These are phyloP conservation scores for Schwanniomyces sp. DNA, from an alignment of 805 yeast genomes.

Conservation along the genomic window DNA sequence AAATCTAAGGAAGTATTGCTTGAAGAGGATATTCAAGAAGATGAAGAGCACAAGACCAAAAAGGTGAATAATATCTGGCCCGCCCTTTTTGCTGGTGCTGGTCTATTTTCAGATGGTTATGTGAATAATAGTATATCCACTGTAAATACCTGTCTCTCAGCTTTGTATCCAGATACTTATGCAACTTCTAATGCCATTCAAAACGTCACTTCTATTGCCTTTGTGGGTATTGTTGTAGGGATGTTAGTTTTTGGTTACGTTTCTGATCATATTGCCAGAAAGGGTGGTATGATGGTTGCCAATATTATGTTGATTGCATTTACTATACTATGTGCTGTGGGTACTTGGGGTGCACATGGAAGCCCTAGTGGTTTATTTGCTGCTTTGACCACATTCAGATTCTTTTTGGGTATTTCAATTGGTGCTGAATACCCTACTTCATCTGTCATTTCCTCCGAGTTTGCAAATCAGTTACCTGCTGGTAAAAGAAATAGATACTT, in stretches of 20 bases:
- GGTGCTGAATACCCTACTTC: constrained; percentile 97
- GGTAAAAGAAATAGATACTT: constrained; percentile 89
- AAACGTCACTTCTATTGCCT: constrained; percentile 84
- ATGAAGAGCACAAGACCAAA: constrained; percentile 19
- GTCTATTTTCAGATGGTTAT: constrained; percentile 91
- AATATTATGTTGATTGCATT: constrained; percentile 73
- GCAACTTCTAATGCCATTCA: constrained; percentile 65
- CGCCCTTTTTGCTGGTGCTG: constrained; percentile 84
- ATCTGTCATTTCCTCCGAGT: constrained; percentile 91
- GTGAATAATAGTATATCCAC: constrained; percentile 82
- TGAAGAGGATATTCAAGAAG: constrained; percentile 15
- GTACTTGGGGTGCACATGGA: constrained; percentile 76
- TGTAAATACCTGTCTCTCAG: constrained; percentile 67
- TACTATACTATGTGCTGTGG: constrained; percentile 76
- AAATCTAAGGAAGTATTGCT: constrained; percentile 21
- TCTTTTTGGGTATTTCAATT: constrained; percentile 85
- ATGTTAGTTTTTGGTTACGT: constrained; percentile 78
- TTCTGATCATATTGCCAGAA: constrained; percentile 80
- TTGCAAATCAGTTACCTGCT: constrained; percentile 72
- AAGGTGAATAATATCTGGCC: constrained; percentile 49
- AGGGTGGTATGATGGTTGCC: constrained; percentile 78
- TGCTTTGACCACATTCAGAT: constrained; percentile 80
- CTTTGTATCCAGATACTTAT: constrained; percentile 65
- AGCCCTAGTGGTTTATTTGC: constrained; percentile 75
- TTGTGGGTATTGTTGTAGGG: constrained; percentile 90